Evolutionary conservation across 331 rosid species (phyloP).

Genomic region (Pyrus hybrid): DNA sequence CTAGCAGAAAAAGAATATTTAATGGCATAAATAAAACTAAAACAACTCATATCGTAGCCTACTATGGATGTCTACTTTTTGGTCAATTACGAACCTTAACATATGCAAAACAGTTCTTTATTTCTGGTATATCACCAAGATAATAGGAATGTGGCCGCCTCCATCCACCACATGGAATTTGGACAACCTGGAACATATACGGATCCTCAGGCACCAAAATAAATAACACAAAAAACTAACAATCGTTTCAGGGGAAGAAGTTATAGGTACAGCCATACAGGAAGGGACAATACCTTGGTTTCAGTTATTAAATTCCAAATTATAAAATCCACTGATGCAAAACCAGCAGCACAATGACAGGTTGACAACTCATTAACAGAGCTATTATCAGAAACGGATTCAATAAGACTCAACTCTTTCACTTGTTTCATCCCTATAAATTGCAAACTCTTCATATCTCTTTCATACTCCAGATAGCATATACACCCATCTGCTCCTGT

Average conservation of each 20-base stretch:
- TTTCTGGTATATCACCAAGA: constrained; percentile 84
- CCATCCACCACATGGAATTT: constrained; percentile 96
- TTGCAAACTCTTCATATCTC: constrained; percentile 51
- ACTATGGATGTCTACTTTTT: background rate
- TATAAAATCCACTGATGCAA: constrained; percentile 83
- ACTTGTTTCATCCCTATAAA: constrained; percentile 94
- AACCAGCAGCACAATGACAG: constrained; percentile 73
- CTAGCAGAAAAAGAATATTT: background rate
- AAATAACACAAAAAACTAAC: background rate
- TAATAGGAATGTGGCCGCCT: constrained; percentile 86
- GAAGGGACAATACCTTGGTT: constrained; percentile 50
- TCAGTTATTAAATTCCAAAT: constrained; percentile 76
- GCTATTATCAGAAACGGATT: constrained; percentile 40
- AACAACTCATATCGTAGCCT: background rate
- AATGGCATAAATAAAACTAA: background rate
- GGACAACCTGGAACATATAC: constrained; percentile 51
- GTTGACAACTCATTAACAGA: constrained; percentile 25
- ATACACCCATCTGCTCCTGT: constrained; percentile 99
- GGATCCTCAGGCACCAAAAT: constrained; percentile 14
- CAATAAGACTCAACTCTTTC: constrained; percentile 75
- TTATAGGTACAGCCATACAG: background rate
- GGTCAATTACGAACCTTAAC: constrained; percentile 58
- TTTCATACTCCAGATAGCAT: constrained; percentile 73
- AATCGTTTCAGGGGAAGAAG: background rate
- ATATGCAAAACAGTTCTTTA: constrained; percentile 78